These are phyloP conservation scores for Rhododendron ovatum DNA, from an alignment of 148 eudicot genomes.

Conservation along the genomic window DNA sequence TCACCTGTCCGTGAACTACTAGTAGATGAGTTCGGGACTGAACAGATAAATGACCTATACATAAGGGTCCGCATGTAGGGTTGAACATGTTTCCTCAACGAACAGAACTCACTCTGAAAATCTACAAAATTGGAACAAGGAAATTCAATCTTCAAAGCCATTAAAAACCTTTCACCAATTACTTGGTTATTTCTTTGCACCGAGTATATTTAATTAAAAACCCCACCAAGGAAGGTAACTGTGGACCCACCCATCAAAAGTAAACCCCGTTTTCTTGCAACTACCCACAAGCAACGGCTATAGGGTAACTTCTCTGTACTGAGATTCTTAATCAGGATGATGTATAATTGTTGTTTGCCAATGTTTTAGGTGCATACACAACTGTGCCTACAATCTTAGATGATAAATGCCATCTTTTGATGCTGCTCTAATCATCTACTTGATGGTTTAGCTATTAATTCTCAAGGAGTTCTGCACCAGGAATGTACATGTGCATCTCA, in stretches of 20 bases:
- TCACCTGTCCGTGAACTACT: not conserved
- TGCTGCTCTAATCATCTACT: not conserved
- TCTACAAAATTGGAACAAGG: not conserved
- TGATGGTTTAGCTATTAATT: not conserved
- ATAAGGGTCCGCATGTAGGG: not conserved
- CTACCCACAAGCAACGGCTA: not conserved
- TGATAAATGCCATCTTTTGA: not conserved
- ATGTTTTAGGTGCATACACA: not conserved
- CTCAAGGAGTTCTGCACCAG: not conserved
- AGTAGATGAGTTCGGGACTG: not conserved
- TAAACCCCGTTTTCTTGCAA: not conserved
- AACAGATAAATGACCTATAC: not conserved
- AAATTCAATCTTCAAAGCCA: not conserved
- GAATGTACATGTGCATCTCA: not conserved
- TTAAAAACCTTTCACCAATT: not conserved
- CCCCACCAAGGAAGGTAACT: not conserved
- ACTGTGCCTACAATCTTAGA: not conserved
- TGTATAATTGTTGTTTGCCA: not conserved
- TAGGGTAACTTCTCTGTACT: not conserved
- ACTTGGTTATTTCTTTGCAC: not conserved
- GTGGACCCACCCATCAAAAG: not conserved
- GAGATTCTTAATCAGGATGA: not conserved
- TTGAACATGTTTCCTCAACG: not conserved
- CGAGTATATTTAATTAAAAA: not conserved
- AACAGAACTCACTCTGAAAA: not conserved